Evolutionary conservation across 1,284 basidiomycete genomes (phyloP).

Genomic region (Apiotrichum gamsii): DNA sequence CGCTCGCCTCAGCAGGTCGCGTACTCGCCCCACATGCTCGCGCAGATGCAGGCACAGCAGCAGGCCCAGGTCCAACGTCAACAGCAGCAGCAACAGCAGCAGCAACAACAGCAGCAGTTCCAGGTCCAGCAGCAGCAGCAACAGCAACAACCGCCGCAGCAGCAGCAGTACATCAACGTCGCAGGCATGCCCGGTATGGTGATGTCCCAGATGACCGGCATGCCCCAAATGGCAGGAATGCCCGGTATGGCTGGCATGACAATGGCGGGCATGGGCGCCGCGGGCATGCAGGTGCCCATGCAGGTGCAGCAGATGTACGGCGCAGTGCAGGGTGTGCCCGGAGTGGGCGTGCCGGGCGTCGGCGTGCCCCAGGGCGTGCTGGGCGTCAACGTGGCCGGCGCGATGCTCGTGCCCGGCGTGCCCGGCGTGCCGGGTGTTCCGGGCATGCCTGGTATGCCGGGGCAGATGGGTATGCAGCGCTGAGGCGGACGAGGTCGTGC

Average conservation of each 20-base stretch:
- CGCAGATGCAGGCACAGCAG: conserved; percentile 1
- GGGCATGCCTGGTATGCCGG: background rate
- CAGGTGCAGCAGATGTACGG: background rate
- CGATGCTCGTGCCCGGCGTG: too few relatives aligned
- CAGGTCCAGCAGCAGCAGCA: too few relatives aligned
- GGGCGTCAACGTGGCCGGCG: too few relatives aligned
- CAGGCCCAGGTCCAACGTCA: too few relatives aligned
- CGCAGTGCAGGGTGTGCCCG: background rate
- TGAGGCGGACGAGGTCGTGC: background rate
- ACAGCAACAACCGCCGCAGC: too few relatives aligned
- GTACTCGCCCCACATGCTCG: background rate
- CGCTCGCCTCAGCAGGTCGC: background rate
- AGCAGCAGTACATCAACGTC: too few relatives aligned
- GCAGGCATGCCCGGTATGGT: too few relatives aligned
- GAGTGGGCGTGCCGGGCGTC: background rate
- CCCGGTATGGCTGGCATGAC: background rate
- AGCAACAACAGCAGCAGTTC: too few relatives aligned
- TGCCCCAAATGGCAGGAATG: too few relatives aligned
- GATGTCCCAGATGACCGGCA: too few relatives aligned
- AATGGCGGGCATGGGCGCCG: background rate
- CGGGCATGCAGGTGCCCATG: background rate
- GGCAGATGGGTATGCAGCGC: conserved; percentile 1
- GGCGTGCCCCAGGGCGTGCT: too few relatives aligned
- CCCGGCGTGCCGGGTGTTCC: background rate
- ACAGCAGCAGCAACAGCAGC: too few relatives aligned